A percentile compares a stretch with the other conserved stretches of the same genome.
Conservation (phyloP, 2,329 filamentous ascomycete species). For the Alternaria burnsii region DNA sequence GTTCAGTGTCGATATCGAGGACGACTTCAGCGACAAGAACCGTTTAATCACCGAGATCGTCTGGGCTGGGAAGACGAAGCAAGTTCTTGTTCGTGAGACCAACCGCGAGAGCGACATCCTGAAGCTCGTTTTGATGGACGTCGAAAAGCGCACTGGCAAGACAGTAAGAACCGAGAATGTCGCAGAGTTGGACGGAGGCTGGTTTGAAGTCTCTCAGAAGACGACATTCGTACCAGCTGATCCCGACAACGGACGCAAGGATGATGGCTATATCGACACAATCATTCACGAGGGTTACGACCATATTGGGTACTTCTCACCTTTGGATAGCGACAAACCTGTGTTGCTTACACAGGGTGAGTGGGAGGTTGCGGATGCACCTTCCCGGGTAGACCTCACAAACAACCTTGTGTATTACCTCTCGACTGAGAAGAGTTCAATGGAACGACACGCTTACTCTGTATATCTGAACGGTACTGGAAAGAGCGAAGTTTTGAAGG, state of each 20-base stretch:
- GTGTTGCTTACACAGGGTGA: conserved; percentile 84
- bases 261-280: conserved; percentile 94
- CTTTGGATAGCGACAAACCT: conserved; percentile 82
- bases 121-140: conserved; percentile 86
- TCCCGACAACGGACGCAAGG: conserved; percentile 72
- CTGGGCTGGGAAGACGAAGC: conserved; percentile 78
- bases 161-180: conserved; percentile 83
- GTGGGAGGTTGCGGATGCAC: conserved; percentile 91
- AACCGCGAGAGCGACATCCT: conserved; percentile 94
- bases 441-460: conserved; percentile 89
- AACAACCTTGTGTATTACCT: conserved; percentile 92
- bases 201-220: conserved; percentile 92
- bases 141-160: conserved; percentile 74
- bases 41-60: conserved; percentile 91
- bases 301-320: conserved; percentile 92
- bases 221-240: conserved; percentile 89
- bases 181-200: conserved; percentile 87
- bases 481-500: conserved; percentile 77
- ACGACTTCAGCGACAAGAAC: conserved; percentile 80
- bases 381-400: conserved; percentile 82
- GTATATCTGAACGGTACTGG: conserved; percentile 83
- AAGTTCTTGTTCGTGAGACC: conserved; percentile 88
- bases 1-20: conserved; percentile 80
- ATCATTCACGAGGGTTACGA: conserved; percentile 87
- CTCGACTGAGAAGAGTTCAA: conserved; percentile 84